Base-by-base conservation (phyloP, 192 early-diverging fungal species). In the Rhizophagus clarus region DNA sequence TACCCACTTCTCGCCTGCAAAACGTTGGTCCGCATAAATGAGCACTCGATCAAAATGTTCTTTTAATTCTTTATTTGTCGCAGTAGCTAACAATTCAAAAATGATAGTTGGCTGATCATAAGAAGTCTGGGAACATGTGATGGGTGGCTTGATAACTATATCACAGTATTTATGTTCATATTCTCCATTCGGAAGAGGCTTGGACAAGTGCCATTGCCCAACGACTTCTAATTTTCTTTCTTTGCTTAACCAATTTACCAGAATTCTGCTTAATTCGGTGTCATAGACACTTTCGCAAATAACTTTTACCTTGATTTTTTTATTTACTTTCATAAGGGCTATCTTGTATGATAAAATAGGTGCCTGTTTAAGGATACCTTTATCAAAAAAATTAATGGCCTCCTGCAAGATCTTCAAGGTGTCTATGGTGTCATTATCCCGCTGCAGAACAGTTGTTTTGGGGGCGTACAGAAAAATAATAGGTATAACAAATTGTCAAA, bases 21-120 rank as follows among this genome's bases (percentile, higher is more conserved):
- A 63, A 29, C n/a, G 28, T 22, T 63, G 28, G 6, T 63, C 12
- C 12, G n/a, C n/a, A n/a, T n/a, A n/a, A n/a, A n/a, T n/a, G n/a
- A n/a, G 62, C 28, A 29, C 62, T 63, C 62, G 62, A 26, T 26
- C 62, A 63, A 63, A 63, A 12, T 63, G 62, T 63, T 63, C 62
- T 29, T 12, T 29, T 22, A 63, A 29, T 12, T 29, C 62, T 29
- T 63, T 63, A 26, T 22, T 63, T 12, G 62, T 29, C 12, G n/a
- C n/a, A n/a, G 62, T 63, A 5, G 62, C 3, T 29, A 63, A 63
- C n/a, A 63, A 12, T 29, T 63, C 62, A 6, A 63, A 6, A 29
- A 63, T 29, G 12, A 63, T 63, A 26, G 62, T 63, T 63, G n/a
- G 62, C 22, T 63, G n/a, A 8, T 42, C 8, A 42, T 42, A 8